These are phyloP conservation scores for Hermanozyma aechmeae DNA, from an alignment of 805 yeast species.

Conservation along the genomic window DNA sequence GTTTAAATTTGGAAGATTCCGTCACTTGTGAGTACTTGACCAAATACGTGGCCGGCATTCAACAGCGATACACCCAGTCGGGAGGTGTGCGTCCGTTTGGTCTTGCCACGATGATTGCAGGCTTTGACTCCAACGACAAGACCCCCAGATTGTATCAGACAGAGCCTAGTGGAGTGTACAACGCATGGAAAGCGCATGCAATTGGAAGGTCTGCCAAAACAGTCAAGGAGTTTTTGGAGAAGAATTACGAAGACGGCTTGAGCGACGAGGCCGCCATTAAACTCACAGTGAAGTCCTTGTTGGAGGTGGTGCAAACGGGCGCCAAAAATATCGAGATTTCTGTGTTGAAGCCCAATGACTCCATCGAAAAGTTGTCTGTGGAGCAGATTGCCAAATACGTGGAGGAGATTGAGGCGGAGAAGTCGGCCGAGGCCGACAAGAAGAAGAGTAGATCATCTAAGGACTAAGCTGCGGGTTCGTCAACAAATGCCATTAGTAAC, in stretches of 20 bases:
- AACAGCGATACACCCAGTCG: constrained; percentile 92
- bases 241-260: constrained; percentile 61
- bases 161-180: constrained; percentile 94
- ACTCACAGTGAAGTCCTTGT: constrained; percentile 74
- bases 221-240: constrained; percentile 90
- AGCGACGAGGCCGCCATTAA: constrained; percentile 64
- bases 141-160: constrained; percentile 85
- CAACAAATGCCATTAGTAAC: too few species aligned
- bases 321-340: constrained; percentile 93
- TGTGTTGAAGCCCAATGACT: constrained; percentile 63
- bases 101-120: constrained; percentile 88
- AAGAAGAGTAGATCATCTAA: too few species aligned
- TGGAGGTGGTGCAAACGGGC: constrained; percentile 97
- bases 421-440: constrained; percentile 73
- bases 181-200: constrained; percentile 97
- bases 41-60: constrained; percentile 93
- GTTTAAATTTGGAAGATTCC: constrained; percentile 89
- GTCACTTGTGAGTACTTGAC: constrained; percentile 88
- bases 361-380: constrained; percentile 48
- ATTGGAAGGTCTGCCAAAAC: constrained; percentile 94
- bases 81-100: constrained; percentile 99
- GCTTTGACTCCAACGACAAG: constrained; percentile 80
- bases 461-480: too few species aligned
- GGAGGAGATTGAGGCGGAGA: constrained; percentile 78
- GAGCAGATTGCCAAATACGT: constrained; percentile 73